Percentiles rank a stretch among this genome's conserved stretches.
Evolutionary conservation across 208 protist species (phyloP).

Genomic region (Trypanosoma boissoni): DNA sequence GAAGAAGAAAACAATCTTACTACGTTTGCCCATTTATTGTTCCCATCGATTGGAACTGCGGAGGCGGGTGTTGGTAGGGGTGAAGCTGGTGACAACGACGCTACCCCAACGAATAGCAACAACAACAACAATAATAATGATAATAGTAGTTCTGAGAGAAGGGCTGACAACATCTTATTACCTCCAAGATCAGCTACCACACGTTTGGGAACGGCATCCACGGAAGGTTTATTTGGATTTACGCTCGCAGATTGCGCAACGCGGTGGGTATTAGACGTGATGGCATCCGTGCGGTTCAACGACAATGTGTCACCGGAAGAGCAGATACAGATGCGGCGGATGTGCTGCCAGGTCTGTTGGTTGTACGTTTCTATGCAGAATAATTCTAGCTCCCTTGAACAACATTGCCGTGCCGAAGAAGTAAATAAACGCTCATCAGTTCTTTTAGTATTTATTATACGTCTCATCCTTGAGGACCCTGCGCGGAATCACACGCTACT

Average conservation of each 20-base stretch:
- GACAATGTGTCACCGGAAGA: slow-evolving; percentile 18
- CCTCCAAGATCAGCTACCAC: background rate
- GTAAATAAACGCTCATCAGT: slow-evolving; percentile 1
- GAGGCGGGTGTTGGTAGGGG: background rate
- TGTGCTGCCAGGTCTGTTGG: slow-evolving; percentile 50
- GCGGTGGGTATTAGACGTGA: slow-evolving; percentile 35
- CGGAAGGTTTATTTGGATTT: background rate
- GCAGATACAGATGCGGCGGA: slow-evolving; percentile 30
- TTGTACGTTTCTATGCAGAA: slow-evolving; percentile 32
- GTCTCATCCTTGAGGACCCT: slow-evolving; percentile 42
- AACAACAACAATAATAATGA: background rate
- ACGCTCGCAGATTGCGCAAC: slow-evolving; percentile 28
- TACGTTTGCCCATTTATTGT: no score
- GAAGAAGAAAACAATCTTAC: no score
- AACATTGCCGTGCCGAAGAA: background rate
- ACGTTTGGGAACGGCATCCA: background rate
- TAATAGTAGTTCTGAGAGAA: background rate
- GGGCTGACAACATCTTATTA: no score
- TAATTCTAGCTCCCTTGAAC: background rate
- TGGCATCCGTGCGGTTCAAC: slow-evolving; percentile 25
- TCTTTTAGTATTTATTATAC: slow-evolving; percentile 44
- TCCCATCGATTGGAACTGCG: background rate
- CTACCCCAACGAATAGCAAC: background rate
- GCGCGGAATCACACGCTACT: slow-evolving; percentile 45
- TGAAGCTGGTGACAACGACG: slow-evolving; percentile 1